Conservation (phyloP, 371 early-diverging fungal species). For the Umbelopsis sp. region DNA sequence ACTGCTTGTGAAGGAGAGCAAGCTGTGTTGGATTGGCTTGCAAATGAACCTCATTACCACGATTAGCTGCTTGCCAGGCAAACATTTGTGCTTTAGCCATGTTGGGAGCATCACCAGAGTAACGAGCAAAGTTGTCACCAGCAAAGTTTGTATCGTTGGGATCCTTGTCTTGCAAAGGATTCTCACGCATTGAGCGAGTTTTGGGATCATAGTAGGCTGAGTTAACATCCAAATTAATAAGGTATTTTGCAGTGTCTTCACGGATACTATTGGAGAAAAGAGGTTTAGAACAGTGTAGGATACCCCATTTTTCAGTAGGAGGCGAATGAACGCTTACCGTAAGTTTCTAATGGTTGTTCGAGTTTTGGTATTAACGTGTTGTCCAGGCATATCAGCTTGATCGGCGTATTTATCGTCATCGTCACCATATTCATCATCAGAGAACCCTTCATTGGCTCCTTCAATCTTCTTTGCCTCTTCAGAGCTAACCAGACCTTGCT, state of each 20-base stretch:
- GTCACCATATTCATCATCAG: conserved; percentile 73
- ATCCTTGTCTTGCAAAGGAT: conserved; percentile 77
- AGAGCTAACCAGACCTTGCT: conserved; percentile 58
- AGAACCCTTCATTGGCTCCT: conserved; percentile 39
- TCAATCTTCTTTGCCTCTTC: conserved; percentile 61
- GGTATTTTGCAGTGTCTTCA: conserved; percentile 98
- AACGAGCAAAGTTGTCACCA: conserved; percentile 93
- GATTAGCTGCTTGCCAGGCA: conserved; percentile 91
- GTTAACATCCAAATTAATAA: conserved; percentile 91
- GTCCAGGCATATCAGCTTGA: conserved; percentile 86
- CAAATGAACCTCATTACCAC: conserved; percentile 83
- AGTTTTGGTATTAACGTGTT: conserved; percentile 89
- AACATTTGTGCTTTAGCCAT: conserved; percentile 87
- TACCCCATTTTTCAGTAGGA: too few relatives aligned
- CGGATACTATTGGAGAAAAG: conserved; percentile 71
- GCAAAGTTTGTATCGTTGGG: conserved; percentile 64
- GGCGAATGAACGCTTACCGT: conserved; percentile 50
- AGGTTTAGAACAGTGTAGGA: background rate
- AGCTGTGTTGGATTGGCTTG: conserved; percentile 96
- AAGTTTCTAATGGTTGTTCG: conserved; percentile 95
- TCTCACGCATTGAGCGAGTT: conserved; percentile 97
- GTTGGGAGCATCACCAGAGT: conserved; percentile 82
- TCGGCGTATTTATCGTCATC: conserved; percentile 95
- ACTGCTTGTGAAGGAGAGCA: conserved; percentile 86
- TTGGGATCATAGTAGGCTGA: conserved; percentile 98